Conservation (phyloP, 2,329 filamentous ascomycete genomes). For the Trichoderma citrinoviride region DNA sequence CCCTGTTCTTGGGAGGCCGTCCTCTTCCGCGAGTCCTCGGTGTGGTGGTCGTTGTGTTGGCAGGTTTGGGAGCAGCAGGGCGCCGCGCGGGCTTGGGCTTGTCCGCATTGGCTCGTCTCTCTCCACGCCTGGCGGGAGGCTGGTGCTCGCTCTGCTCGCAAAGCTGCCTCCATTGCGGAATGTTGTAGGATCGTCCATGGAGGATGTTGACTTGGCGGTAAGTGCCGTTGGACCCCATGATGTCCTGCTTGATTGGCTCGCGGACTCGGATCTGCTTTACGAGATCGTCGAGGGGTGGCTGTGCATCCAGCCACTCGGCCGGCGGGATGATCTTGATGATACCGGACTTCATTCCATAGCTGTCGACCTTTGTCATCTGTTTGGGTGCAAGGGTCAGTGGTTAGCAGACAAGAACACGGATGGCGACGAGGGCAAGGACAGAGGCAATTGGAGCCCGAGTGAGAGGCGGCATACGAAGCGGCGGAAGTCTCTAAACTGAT, state of each 20-base stretch:
- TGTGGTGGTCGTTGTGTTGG: slow-evolving; percentile 31
- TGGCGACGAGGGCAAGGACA: not conserved
- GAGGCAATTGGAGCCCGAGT: not conserved
- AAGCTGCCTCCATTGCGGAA: slow-evolving; percentile 91
- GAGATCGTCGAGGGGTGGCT: slow-evolving; percentile 76
- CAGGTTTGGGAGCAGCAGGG: slow-evolving; percentile 34
- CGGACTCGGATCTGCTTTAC: slow-evolving; percentile 91
- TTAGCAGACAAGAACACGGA: slow-evolving; percentile 28
- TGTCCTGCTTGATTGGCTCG: slow-evolving; percentile 97
- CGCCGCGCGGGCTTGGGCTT: slow-evolving; percentile 48
- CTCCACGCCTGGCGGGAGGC: slow-evolving; percentile 84
- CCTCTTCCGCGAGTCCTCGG: slow-evolving; percentile 43
- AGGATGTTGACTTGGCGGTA: slow-evolving; percentile 98
- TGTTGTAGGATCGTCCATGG: slow-evolving; percentile 91
- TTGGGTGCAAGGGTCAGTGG: slow-evolving; percentile 22
- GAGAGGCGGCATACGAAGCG: slow-evolving; percentile 65
- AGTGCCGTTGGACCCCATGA: slow-evolving; percentile 90
- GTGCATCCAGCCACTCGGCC: slow-evolving; percentile 82
- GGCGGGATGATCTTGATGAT: slow-evolving; percentile 96
- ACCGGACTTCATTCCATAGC: slow-evolving; percentile 94
- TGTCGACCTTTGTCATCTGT: slow-evolving; percentile 77
- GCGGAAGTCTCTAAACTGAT: slow-evolving; percentile 91
- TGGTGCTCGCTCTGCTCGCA: slow-evolving; percentile 96
- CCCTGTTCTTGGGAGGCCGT: slow-evolving; percentile 39
- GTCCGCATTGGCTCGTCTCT: slow-evolving; percentile 64